Conservation (phyloP, 2,329 filamentous ascomycete genomes). For the Penicillium sp. region DNA sequence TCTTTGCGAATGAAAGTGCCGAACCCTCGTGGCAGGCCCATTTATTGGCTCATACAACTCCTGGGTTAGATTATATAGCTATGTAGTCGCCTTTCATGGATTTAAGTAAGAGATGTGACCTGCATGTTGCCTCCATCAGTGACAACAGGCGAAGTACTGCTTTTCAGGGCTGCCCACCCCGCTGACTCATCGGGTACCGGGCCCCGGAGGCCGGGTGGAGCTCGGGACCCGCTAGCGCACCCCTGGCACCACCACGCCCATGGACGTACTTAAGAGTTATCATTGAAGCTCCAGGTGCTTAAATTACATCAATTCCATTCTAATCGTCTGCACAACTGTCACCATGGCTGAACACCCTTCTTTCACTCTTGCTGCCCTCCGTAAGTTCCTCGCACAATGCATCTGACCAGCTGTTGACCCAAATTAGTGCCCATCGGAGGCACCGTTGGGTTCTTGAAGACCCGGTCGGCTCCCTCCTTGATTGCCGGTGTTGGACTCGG, state of each 20-base stretch:
- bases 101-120: too few species aligned
- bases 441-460: conserved; percentile 17
- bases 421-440: conserved; percentile 17
- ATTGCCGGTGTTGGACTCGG: conserved; percentile 21
- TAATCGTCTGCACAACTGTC: not conserved
- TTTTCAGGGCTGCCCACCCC: not conserved
- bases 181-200: not conserved
- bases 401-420: not conserved
- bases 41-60: too few species aligned
- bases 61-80: too few species aligned
- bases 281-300: not conserved
- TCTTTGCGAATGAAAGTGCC: too few species aligned
- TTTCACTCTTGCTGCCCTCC: conserved; percentile 3
- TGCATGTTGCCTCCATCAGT: too few species aligned
- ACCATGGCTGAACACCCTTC: conserved; percentile 9
- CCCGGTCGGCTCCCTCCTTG: conserved; percentile 17
- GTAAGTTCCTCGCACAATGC: not conserved
- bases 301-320: not conserved
- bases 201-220: not conserved
- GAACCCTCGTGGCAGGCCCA: too few species aligned
- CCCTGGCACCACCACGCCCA: not conserved
- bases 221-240: not conserved
- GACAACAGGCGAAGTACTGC: too few species aligned
- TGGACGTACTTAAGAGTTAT: not conserved
- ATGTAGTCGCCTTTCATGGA: too few species aligned